Base-by-base conservation (phyloP, 345 rosid species). In the Camelina laxa region DNA sequence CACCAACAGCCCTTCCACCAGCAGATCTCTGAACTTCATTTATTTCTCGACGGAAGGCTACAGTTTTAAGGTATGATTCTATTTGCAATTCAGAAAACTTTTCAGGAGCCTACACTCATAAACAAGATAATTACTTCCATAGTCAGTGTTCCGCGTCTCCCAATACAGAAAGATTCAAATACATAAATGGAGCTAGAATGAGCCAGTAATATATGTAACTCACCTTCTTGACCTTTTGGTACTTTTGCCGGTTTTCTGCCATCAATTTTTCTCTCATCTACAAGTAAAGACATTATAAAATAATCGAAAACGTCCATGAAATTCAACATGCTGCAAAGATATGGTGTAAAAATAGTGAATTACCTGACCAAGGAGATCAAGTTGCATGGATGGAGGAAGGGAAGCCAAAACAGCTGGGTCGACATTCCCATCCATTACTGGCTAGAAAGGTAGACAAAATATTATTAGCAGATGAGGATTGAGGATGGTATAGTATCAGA, bases 191-290 rank as follows among this genome's bases (percentile, higher is more conserved):
- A 61, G 44, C 30, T 54, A 60, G 59, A 67, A 61, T 19, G 44
- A 56, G 75, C 14, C 60, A 48, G 45, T 31, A 15, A 72, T 31
- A 30, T 17, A 42, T 53, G 20, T 36, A 47, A 51, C 82, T 49
- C 61, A 95, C 99, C 97, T 95, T 92, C 83, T 92, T 92, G 51
- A 95, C 93, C 89, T 87, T 87, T 74, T 95, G 97, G 85, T 95
- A 95, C 77, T 84, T 86, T 76, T 95, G 97, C 74, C 97, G 82
- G 82, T 95, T 95, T 83, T 92, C 97, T 65, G 97, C 97, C 93
- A 95, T 95, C 87, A 89, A 78, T 67, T 83, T 84, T 84, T 95
- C 99, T 82, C 96, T 87, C 97, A 95, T 92, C 99, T 95, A 75
- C 76, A 78, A 33, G 66, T 56, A 30, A 72, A 20, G 59, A 44